These are phyloP conservation scores for Russula ochroleuca DNA, from an alignment of 768 basidiomycete species.

Conservation along the genomic window DNA sequence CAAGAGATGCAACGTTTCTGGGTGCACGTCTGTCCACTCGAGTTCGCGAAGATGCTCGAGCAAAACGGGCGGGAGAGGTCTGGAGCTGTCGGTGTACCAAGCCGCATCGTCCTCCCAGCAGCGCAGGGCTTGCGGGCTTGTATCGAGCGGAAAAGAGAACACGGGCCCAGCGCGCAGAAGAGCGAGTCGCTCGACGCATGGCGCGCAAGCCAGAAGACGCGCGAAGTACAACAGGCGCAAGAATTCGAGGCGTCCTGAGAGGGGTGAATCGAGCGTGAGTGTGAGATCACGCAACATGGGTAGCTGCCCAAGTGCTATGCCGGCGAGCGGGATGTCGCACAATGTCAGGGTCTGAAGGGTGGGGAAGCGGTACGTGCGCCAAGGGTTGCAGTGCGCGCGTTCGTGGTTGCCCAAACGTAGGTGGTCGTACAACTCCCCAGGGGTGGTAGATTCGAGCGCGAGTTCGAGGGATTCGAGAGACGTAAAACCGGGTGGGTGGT, in stretches of 20 bases:
- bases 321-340: constrained; percentile 18
- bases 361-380: constrained; percentile 18
- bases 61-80: constrained; percentile 15
- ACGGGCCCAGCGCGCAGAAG: constrained; percentile 16
- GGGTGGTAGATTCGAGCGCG: neutral
- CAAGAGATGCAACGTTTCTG: constrained; percentile 14
- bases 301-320: constrained; percentile 15
- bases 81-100: constrained; percentile 4
- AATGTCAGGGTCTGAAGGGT: constrained; percentile 14
- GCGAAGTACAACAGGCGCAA: constrained; percentile 16
- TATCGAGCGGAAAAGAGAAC: constrained; percentile 14
- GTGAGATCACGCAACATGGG: constrained; percentile 24
- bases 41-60: constrained; percentile 24
- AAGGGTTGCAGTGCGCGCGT: constrained; percentile 1
- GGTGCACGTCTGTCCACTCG: constrained; percentile 21
- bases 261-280: constrained; percentile 1
- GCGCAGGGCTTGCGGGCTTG: neutral
- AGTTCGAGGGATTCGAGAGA: constrained; percentile 19
- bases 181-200: constrained; percentile 16
- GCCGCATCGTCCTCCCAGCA: constrained; percentile 10
- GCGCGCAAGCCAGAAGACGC: constrained; percentile 21
- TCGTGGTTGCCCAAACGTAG: constrained; percentile 1
- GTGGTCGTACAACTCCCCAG: constrained; percentile 3
- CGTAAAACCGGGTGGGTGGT: neutral
- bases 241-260: constrained; percentile 7